These are phyloP conservation scores for Colletotrichum sp. DNA, from an alignment of 2,329 filamentous ascomycete genomes.

Conservation along the genomic window DNA sequence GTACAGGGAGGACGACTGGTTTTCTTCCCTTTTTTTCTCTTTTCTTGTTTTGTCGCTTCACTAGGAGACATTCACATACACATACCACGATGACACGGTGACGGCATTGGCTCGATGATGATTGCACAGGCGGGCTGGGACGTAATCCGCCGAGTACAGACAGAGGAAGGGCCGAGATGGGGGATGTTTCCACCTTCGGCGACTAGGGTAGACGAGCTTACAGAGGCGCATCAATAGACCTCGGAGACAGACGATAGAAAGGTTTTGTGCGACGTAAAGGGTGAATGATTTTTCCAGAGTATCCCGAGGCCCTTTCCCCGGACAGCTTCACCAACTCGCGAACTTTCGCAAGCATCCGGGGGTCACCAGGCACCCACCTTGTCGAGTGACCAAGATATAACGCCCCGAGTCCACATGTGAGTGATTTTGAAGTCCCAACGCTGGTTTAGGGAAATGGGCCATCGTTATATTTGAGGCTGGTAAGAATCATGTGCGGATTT, in stretches of 20 bases:
- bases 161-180: background rate
- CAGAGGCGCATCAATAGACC: constrained; percentile 14
- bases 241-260: background rate
- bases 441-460: background rate
- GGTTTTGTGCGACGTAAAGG: background rate
- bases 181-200: background rate
- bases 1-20: background rate
- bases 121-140: background rate
- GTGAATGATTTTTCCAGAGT: rapidly evolving
- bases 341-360: background rate
- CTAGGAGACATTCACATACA: background rate
- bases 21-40: background rate
- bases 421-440: background rate
- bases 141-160: background rate
- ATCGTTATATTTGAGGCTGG: background rate
- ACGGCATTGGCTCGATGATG: background rate
- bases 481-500: background rate
- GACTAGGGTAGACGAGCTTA: background rate
- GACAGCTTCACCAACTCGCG: background rate
- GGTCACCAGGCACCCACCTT: background rate
- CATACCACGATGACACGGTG: constrained; percentile 8
- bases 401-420: too few relatives aligned
- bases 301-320: background rate
- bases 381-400: too few relatives aligned
- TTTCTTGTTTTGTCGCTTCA: background rate